Evolutionary conservation across 2,329 filamentous ascomycete genomes (phyloP).

Genomic region (Xenosphaeropsis pyriputrescens): DNA sequence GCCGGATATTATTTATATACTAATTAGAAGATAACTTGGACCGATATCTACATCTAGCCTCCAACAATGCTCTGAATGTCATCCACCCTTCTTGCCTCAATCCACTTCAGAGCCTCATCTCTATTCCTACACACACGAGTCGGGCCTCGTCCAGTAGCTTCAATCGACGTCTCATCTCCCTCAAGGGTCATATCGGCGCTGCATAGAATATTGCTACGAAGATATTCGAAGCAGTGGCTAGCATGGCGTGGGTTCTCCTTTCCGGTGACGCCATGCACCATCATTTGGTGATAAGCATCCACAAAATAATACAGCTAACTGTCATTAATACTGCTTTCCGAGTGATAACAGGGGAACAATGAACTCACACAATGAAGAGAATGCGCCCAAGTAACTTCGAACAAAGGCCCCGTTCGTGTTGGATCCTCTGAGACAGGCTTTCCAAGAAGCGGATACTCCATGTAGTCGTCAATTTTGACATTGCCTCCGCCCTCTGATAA

Average conservation of each 20-base stretch:
- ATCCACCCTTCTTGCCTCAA: conserved; percentile 17
- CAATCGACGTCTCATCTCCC: conserved; percentile 7
- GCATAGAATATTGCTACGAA: conserved; percentile 18
- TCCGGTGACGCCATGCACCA: conserved; percentile 15
- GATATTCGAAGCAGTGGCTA: conserved; percentile 19
- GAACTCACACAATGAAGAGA: conserved; percentile 16
- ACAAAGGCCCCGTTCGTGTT: conserved; percentile 14
- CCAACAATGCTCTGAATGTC: conserved; percentile 19
- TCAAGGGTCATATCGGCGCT: conserved; percentile 20
- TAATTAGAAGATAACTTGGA: too few relatives aligned
- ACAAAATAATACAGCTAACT: conserved; percentile 17
- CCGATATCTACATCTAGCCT: conserved; percentile 3
- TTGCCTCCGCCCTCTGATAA: conserved; percentile 15
- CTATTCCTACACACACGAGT: conserved; percentile 18
- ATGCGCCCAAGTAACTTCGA: conserved; percentile 20
- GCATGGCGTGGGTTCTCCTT: conserved; percentile 11
- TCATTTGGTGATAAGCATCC: conserved; percentile 19
- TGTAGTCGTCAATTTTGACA: conserved; percentile 16
- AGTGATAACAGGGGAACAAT: background rate
- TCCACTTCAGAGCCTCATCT: conserved; percentile 16
- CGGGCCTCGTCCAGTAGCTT: conserved; percentile 13
- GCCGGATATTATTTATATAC: too few relatives aligned
- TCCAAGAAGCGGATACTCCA: conserved; percentile 17
- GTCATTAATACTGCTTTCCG: background rate
- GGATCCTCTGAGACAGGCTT: conserved; percentile 17